A percentile compares a stretch with the other conserved stretches of the same genome.
Conservation (phyloP, 306 rosid species). For the Vigna unguiculata region DNA sequence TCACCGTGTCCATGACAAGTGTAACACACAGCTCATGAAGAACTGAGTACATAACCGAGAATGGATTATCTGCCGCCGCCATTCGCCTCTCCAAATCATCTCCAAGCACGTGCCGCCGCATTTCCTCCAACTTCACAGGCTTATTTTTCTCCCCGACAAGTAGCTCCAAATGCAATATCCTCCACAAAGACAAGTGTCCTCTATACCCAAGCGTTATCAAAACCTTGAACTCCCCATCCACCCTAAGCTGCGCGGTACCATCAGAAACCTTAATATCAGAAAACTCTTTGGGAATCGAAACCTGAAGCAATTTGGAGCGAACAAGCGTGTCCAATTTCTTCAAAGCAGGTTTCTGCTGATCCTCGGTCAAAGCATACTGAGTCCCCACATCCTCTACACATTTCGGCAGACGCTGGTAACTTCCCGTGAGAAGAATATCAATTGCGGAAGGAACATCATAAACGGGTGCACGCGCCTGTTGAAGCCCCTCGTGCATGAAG, state of each 20-base stretch:
- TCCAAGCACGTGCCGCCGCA: slow-evolving; percentile 75
- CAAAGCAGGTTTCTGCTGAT: slow-evolving; percentile 89
- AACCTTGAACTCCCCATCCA: slow-evolving; percentile 93
- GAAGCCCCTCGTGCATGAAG: slow-evolving; percentile 99
- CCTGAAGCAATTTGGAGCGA: slow-evolving; percentile 85
- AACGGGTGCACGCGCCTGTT: slow-evolving; percentile 97
- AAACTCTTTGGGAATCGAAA: slow-evolving; percentile 82
- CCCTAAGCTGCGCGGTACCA: slow-evolving; percentile 81
- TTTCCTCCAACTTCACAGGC: slow-evolving; percentile 71
- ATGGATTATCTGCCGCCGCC: slow-evolving; percentile 93
- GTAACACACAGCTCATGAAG: slow-evolving; percentile 92
- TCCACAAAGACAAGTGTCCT: slow-evolving; percentile 96
- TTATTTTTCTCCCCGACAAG: slow-evolving; percentile 92
- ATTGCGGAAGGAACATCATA: slow-evolving; percentile 96
- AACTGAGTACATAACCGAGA: slow-evolving; percentile 73
- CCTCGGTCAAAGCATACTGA: slow-evolving; percentile 76
- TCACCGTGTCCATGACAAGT: slow-evolving; percentile 90
- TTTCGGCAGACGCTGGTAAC: slow-evolving; percentile 84
- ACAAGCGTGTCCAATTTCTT: slow-evolving; percentile 90
- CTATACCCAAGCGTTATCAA: slow-evolving; percentile 93
- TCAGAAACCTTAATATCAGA: slow-evolving; percentile 75
- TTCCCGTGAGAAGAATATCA: slow-evolving; percentile 87
- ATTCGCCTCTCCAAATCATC: slow-evolving; percentile 97
- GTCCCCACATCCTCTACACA: slow-evolving; percentile 85
- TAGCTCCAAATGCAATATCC: slow-evolving; percentile 93